Conservation (phyloP, 2,329 filamentous ascomycete species). For the Leptographium radiaticola region DNA sequence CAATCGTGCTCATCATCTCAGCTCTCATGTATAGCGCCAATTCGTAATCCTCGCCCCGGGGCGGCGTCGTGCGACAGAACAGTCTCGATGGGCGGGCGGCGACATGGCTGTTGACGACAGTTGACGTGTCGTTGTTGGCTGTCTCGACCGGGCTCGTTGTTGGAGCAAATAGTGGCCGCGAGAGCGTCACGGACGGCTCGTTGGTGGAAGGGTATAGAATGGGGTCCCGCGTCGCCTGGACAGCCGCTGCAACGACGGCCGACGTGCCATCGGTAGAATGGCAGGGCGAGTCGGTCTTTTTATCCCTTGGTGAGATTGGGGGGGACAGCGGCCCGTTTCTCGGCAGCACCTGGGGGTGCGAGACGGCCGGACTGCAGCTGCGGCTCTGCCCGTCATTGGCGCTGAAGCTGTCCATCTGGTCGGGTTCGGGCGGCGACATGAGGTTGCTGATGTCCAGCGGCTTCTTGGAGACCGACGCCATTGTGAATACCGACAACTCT, state of each 20-base stretch:
- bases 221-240: conserved; percentile 31
- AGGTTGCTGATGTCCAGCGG: conserved; percentile 37
- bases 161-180: conserved; percentile 37
- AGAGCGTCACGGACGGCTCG: conserved; percentile 28
- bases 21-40: conserved; percentile 39
- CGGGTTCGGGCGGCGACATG: conserved; percentile 49
- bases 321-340: conserved; percentile 36
- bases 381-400: conserved; percentile 14
- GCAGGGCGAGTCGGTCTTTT: conserved; percentile 16
- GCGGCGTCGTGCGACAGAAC: conserved; percentile 32
- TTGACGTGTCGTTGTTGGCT: conserved; percentile 25
- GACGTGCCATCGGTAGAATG: neutral
- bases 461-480: conserved; percentile 21
- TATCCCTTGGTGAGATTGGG: conserved; percentile 41
- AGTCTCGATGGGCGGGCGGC: conserved; percentile 27
- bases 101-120: conserved; percentile 37
- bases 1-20: conserved; percentile 28
- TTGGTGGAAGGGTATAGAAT: conserved; percentile 40
- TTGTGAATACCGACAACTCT: neutral
- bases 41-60: conserved; percentile 39
- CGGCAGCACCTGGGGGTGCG: conserved; percentile 17
- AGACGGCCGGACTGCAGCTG: conserved; percentile 4
- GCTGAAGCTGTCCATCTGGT: conserved; percentile 38
- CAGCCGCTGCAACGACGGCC: neutral
- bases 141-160: conserved; percentile 29